These are phyloP conservation scores for Rhizopogon roseolus DNA, from an alignment of 768 basidiomycete genomes.

Conservation along the genomic window DNA sequence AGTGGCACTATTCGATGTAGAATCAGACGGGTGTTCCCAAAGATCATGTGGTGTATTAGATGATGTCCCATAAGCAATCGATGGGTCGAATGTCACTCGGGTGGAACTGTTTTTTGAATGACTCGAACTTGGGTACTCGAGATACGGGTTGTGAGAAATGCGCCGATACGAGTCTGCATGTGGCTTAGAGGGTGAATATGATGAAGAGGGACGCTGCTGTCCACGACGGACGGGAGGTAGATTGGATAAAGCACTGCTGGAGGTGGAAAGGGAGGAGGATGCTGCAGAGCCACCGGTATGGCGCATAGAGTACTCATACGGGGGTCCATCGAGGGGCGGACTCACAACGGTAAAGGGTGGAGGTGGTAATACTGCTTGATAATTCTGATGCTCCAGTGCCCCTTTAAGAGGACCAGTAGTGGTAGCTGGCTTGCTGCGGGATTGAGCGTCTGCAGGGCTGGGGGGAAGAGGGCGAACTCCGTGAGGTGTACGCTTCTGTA, in stretches of 20 bases:
- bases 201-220: constrained; percentile 4
- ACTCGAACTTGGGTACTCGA: constrained; percentile 1
- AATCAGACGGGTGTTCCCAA: constrained; percentile 6
- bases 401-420: constrained; percentile 6
- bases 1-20: constrained; percentile 21
- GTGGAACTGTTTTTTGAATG: not conserved
- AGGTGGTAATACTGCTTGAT: constrained; percentile 15
- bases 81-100: constrained; percentile 38
- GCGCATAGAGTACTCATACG: constrained; percentile 24
- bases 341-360: constrained; percentile 29
- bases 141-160: constrained; percentile 10
- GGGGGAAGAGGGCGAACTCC: constrained; percentile 21
- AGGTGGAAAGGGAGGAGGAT: constrained; percentile 16
- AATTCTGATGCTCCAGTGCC: not conserved
- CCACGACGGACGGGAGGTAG: constrained; percentile 9
- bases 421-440: not conserved
- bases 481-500: constrained; percentile 9
- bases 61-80: constrained; percentile 38
- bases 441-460: constrained; percentile 9
- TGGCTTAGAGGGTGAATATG: constrained; percentile 4
- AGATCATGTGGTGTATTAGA: constrained; percentile 1
- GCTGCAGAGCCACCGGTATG: constrained; percentile 17
- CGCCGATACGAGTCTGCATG: constrained; percentile 14
- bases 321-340: constrained; percentile 33
- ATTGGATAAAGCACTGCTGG: constrained; percentile 17